phyloP scores from a whole-genome alignment of 2,329 filamentous ascomycete species.

The Endocalyx cinctus region DNA sequence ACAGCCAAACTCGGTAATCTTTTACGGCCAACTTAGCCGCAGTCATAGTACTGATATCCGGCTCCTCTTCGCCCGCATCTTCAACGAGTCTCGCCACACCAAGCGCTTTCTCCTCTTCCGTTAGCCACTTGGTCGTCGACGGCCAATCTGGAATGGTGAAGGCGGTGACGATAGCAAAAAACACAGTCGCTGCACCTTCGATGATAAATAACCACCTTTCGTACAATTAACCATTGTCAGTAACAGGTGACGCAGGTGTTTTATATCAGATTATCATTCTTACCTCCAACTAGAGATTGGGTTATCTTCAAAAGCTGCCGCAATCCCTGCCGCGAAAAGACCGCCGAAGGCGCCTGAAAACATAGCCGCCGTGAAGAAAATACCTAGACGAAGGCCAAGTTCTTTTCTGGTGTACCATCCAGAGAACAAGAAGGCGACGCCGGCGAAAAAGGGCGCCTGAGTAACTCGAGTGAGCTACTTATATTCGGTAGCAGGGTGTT shows the following conservation, averaged over 20 bases:
- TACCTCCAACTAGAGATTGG: slow-evolving; percentile 3
- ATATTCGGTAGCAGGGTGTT: no score
- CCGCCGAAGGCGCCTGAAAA: slow-evolving; percentile 8
- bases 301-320: slow-evolving; percentile 4
- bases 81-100: slow-evolving; percentile 11
- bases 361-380: slow-evolving; percentile 7
- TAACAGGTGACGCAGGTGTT: no score
- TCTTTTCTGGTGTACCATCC: slow-evolving; percentile 14
- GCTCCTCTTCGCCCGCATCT: slow-evolving; percentile 14
- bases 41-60: slow-evolving; percentile 14
- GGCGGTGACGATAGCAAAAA: slow-evolving; percentile 6
- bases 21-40: slow-evolving; percentile 23
- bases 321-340: slow-evolving; percentile 8
- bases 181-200: slow-evolving; percentile 8
- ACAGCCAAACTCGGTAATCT: slow-evolving; percentile 23
- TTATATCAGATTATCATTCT: no score
- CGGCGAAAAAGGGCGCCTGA: slow-evolving; percentile 13
- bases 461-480: no score
- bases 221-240: no score
- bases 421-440: slow-evolving; percentile 13
- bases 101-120: slow-evolving; percentile 11
- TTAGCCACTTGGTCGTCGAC: slow-evolving; percentile 12
- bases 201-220: slow-evolving; percentile 7
- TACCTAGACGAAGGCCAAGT: slow-evolving; percentile 8
- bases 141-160: slow-evolving; percentile 14